Evolutionary conservation across 163 green algal genomes (phyloP).

Genomic region (Scenedesmus sp.): DNA sequence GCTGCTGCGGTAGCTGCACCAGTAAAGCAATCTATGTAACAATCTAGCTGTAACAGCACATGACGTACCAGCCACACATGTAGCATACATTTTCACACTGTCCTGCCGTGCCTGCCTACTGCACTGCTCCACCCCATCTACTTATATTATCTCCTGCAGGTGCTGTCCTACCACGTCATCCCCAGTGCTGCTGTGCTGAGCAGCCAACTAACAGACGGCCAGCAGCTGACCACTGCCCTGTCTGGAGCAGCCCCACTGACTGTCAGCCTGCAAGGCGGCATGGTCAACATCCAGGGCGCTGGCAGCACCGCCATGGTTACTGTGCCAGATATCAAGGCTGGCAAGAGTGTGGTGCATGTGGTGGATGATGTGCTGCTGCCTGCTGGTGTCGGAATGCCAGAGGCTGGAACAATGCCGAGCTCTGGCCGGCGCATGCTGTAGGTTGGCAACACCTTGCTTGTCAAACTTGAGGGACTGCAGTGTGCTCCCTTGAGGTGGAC

Average conservation of each 20-base stretch:
- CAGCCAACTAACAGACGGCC: neutral
- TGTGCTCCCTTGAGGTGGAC: neutral
- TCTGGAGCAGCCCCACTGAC: neutral
- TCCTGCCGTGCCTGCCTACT: too few species aligned
- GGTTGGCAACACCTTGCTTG: too few species aligned
- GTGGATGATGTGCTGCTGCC: conserved; percentile 14
- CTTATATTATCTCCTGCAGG: neutral
- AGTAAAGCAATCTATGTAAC: too few species aligned
- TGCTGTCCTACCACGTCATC: conserved; percentile 47
- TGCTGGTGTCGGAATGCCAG: neutral
- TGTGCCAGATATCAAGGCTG: conserved; percentile 5
- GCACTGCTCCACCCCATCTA: neutral
- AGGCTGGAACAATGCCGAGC: neutral
- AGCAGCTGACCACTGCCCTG: conserved; percentile 9
- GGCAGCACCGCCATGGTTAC: neutral
- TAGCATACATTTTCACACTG: too few species aligned
- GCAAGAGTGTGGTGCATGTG: conserved; percentile 9
- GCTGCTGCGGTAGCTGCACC: too few species aligned
- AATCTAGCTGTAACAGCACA: too few species aligned
- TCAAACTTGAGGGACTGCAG: too few species aligned
- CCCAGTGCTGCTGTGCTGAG: conserved; percentile 5
- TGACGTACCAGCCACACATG: too few species aligned
- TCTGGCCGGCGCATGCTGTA: neutral
- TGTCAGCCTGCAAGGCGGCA: neutral
- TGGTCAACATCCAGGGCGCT: neutral